Percentiles rank a stretch among this genome's conserved stretches.
Conservation (phyloP, 1,139 yeast genomes). For the Yamadazyma aaseri region DNA sequence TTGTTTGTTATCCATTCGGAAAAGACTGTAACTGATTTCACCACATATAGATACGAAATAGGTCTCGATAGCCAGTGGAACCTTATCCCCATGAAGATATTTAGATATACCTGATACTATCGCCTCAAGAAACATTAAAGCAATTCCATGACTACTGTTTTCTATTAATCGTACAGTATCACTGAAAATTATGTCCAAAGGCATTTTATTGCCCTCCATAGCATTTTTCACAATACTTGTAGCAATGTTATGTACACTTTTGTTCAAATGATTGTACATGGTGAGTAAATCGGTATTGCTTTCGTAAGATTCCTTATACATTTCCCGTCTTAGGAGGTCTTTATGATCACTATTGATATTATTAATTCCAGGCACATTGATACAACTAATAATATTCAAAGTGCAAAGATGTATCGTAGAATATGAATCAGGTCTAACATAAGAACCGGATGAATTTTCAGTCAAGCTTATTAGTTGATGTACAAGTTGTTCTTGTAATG, state of each 20-base stretch:
- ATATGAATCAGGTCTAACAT: neutral
- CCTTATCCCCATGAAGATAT: neutral
- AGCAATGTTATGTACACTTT: neutral
- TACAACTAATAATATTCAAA: neutral
- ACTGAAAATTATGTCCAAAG: constrained; percentile 5
- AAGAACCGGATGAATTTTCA: too few species aligned
- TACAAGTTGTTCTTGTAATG: too few species aligned
- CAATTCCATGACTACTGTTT: neutral
- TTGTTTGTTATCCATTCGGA: neutral
- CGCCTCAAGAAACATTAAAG: constrained; percentile 1
- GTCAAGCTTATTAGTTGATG: too few species aligned
- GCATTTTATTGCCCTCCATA: constrained; percentile 4
- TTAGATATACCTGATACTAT: neutral
- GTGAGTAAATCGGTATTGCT: neutral
- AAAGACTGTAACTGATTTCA: neutral
- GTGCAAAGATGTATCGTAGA: neutral
- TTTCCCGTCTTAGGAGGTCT: neutral
- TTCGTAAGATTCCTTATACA: constrained; percentile 1
- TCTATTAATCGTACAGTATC: constrained; percentile 2
- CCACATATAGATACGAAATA: constrained; percentile 8
- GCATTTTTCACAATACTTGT: constrained; percentile 3
- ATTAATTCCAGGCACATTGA: neutral
- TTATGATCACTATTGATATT: constrained; percentile 1
- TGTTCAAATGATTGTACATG: neutral
- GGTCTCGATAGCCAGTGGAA: constrained; percentile 4